A percentile compares a stretch with the other conserved stretches of the same genome.
phyloP scores from a whole-genome alignment of 306 rosid genomes.

The Carpinus viminea region DNA sequence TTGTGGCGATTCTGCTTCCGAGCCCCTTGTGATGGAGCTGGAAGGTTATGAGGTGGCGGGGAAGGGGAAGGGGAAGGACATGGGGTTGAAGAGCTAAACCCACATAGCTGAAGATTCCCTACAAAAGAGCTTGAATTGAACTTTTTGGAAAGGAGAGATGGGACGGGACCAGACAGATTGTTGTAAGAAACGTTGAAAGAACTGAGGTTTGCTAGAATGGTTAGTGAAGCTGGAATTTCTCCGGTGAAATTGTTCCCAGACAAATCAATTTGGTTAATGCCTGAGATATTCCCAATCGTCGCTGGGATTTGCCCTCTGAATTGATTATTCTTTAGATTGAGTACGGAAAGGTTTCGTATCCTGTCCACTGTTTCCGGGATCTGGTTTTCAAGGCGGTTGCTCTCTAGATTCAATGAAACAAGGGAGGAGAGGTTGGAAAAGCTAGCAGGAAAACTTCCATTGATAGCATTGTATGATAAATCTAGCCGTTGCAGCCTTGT shows the following conservation, averaged over 20 bases:
- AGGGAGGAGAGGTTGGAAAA: slow-evolving; percentile 64
- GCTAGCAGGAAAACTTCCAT: slow-evolving; percentile 67
- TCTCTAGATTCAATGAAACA: slow-evolving; percentile 52
- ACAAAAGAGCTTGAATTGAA: slow-evolving; percentile 85
- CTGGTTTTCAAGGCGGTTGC: slow-evolving; percentile 48
- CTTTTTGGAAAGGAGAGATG: slow-evolving; percentile 57
- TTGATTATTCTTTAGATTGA: slow-evolving; percentile 61
- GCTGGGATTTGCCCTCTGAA: slow-evolving; percentile 77
- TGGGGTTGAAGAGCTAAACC: slow-evolving; percentile 53
- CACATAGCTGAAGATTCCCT: slow-evolving; percentile 84
- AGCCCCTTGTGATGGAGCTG: slow-evolving; percentile 54
- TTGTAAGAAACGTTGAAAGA: slow-evolving; percentile 84
- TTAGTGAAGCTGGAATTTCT: slow-evolving; percentile 65
- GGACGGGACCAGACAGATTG: slow-evolving; percentile 85
- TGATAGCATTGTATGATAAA: slow-evolving; percentile 70
- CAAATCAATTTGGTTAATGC: slow-evolving; percentile 58
- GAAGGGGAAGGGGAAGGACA: slow-evolving; percentile 62
- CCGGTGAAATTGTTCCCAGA: slow-evolving; percentile 64
- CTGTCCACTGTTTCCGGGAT: slow-evolving; percentile 50
- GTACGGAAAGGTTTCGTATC: slow-evolving; percentile 60
- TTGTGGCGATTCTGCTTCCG: slow-evolving; percentile 42
- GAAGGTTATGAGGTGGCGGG: slow-evolving; percentile 46
- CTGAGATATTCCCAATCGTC: slow-evolving; percentile 72
- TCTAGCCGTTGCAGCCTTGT: slow-evolving; percentile 65
- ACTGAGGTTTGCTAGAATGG: slow-evolving; percentile 55